Evolutionary conservation across 2,329 filamentous ascomycete species (phyloP).

Genomic region (Hymenoscyphus infarciens): DNA sequence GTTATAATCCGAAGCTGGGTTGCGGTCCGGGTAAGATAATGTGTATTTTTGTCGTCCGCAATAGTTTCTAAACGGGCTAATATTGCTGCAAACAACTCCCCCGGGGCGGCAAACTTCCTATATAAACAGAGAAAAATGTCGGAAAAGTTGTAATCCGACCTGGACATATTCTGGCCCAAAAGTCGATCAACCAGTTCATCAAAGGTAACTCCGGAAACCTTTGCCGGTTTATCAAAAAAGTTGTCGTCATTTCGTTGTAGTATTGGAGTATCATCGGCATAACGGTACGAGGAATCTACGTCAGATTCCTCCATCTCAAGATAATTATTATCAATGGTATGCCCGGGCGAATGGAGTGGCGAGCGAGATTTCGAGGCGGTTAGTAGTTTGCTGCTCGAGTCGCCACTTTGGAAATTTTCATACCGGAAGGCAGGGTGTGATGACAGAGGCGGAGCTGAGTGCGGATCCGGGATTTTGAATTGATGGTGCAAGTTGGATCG

Average conservation of each 20-base stretch:
- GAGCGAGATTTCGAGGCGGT: conserved; percentile 20
- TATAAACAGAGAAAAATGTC: conserved; percentile 90
- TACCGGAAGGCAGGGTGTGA: conserved; percentile 33
- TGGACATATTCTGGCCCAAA: conserved; percentile 75
- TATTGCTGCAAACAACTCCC: conserved; percentile 72
- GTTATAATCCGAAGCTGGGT: conserved; percentile 81
- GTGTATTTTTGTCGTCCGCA: conserved; percentile 61
- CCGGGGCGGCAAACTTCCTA: conserved; percentile 85
- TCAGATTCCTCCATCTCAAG: conserved; percentile 60
- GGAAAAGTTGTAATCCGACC: conserved; percentile 83
- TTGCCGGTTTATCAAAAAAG: conserved; percentile 51
- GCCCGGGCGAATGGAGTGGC: conserved; percentile 23
- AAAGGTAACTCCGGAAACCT: conserved; percentile 52
- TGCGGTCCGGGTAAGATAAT: conserved; percentile 72
- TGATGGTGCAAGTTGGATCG: conserved; percentile 34
- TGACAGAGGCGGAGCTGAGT: conserved; percentile 33
- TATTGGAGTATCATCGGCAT: conserved; percentile 65
- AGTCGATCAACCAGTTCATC: conserved; percentile 84
- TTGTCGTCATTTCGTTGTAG: conserved; percentile 64
- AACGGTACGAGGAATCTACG: conserved; percentile 59
- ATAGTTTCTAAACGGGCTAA: conserved; percentile 70
- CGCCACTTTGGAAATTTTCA: conserved; percentile 25
- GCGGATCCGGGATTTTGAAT: conserved; percentile 30
- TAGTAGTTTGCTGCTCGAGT: conserved; percentile 18
- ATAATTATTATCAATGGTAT: conserved; percentile 27